Conservation (phyloP, 306 rosid species). For the Prunus campanulata region DNA sequence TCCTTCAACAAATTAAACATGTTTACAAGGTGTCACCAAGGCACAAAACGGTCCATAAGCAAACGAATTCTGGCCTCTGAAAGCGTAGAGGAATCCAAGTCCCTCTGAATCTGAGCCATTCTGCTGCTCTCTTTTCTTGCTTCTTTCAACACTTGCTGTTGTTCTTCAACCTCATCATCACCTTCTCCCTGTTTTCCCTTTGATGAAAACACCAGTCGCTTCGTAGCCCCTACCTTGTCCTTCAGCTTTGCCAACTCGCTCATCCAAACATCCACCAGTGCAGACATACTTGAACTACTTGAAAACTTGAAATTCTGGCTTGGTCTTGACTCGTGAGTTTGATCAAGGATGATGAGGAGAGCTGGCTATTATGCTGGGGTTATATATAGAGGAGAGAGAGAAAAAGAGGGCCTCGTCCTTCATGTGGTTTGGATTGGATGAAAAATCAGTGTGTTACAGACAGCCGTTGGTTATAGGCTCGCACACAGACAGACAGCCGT, state of each 20-base stretch:
- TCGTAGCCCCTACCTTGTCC: constrained; percentile 42
- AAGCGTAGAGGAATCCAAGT: constrained; percentile 29
- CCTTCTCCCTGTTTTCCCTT: constrained; percentile 37
- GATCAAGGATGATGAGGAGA: not conserved
- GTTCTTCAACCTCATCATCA: constrained; percentile 3
- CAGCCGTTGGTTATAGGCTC: not conserved
- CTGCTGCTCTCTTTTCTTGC: not conserved
- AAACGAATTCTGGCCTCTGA: constrained; percentile 67
- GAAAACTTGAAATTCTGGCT: not conserved
- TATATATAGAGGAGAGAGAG: constrained; percentile 29
- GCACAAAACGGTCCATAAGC: constrained; percentile 89
- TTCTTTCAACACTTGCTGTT: not conserved
- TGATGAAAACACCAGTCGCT: constrained; percentile 17
- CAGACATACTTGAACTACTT: constrained; percentile 42
- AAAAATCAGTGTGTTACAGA: not conserved
- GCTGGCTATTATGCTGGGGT: not conserved
- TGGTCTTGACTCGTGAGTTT: not conserved
- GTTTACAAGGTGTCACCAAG: constrained; percentile 40
- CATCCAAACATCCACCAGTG: constrained; percentile 60
- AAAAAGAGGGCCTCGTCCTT: not conserved
- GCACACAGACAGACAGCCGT: not conserved
- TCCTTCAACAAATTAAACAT: too few relatives aligned
- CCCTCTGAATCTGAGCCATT: constrained; percentile 12
- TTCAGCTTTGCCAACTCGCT: constrained; percentile 59
- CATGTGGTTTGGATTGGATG: not conserved